Base-by-base conservation (phyloP, 176 grass and related monocot species). In the maize (Zea mays) region DNA sequence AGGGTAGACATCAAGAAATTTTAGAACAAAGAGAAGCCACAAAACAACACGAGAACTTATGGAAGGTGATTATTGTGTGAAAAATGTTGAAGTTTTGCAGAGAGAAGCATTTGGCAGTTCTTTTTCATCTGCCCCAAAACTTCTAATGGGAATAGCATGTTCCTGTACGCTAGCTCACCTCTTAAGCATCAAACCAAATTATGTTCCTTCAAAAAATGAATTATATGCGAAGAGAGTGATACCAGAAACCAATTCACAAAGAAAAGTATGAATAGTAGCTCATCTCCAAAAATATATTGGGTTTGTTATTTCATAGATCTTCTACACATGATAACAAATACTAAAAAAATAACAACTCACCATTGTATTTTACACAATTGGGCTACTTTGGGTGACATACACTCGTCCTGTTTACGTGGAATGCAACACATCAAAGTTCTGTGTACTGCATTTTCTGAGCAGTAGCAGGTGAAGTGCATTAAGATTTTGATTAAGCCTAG, bases 301-400 rank as follows among this genome's bases (percentile, higher is more conserved):
- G 27, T 27, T 4, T 71, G 9, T 39, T 63, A 47, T 72, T 61
- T 15, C 51, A 62, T 49, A 50, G 43, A 20, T 16, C 13, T 62
- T 62, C 8, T 14, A 62, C 15, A 63, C 60, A 27, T 21, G 27
- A 59, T 20, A 27, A 3, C 41, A 48, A 19, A 20, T 9, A 14
- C 37, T 33, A 38, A 71, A 38, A 39, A 80, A n/a, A 62, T 38
- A 47, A 71, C 10, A 49, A 15, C 8, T 48, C 67, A 41, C 60
- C 40, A 35, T 74, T 74, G 58, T 85, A 79, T 14, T 46, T 6
- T 37, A 59, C 49, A 67, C 36, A 51, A 74, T 60, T 61, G 67
- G 59, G 60, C 69, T 67, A 68, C 61, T 27, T 27, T 27, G 27
- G 27, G 27, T 27, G 27, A 27, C 27, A 27, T 27, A 27, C 27